Conservation (phyloP, 805 yeast genomes). For the Nakazawaea wickerhamii region DNA sequence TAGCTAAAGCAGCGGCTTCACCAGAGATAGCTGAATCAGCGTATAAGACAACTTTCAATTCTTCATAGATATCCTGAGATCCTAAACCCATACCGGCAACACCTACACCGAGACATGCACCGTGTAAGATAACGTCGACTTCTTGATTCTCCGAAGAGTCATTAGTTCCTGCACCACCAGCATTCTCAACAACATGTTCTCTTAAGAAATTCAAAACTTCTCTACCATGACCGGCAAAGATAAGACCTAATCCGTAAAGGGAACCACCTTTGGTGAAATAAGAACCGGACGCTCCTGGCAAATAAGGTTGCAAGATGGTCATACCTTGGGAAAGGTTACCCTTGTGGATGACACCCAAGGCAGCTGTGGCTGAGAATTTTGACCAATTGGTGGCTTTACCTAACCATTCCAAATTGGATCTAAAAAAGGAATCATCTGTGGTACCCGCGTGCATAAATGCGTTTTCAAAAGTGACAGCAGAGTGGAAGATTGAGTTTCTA, state of each 20-base stretch:
- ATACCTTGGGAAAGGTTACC: conserved; percentile 92
- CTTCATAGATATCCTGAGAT: conserved; percentile 69
- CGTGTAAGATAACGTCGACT: conserved; percentile 83
- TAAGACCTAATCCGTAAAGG: conserved; percentile 84
- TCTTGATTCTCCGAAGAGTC: conserved; percentile 59
- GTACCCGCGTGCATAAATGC: conserved; percentile 97
- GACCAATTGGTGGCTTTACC: conserved; percentile 99
- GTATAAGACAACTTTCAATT: conserved; percentile 75
- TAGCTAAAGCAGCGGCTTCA: conserved; percentile 92
- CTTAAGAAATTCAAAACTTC: conserved; percentile 79
- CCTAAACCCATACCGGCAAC: conserved; percentile 95
- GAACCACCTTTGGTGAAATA: conserved; percentile 95
- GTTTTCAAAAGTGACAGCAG: conserved; percentile 91
- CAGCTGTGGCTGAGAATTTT: conserved; percentile 95
- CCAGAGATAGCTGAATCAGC: conserved; percentile 92
- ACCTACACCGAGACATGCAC: conserved; percentile 93
- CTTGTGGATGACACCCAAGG: conserved; percentile 93
- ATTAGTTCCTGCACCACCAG: conserved; percentile 19
- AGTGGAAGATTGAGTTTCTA: conserved; percentile 88
- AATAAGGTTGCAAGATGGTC: conserved; percentile 79
- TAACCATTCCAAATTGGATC: conserved; percentile 90
- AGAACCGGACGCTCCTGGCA: conserved; percentile 76
- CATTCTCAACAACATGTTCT: conserved; percentile 55
- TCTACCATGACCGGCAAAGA: conserved; percentile 94
- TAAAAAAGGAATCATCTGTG: conserved; percentile 87